phyloP scores from a whole-genome alignment of 140 eudicot species.

The Cichorium intybus region DNA sequence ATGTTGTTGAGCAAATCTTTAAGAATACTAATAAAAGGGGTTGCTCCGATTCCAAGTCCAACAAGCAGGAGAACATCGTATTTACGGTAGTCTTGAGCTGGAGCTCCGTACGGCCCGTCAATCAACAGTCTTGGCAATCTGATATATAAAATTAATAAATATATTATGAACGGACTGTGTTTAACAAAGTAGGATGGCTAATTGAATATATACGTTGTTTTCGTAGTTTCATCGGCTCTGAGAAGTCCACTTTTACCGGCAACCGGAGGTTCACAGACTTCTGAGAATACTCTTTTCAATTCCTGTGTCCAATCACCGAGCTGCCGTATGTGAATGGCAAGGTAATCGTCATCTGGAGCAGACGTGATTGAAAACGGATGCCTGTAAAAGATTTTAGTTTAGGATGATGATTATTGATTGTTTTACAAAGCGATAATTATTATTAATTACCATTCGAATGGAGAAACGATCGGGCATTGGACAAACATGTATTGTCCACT shows the following conservation, averaged over 20 bases:
- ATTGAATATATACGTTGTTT: slow-evolving; percentile 33
- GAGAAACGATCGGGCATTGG: slow-evolving; percentile 94
- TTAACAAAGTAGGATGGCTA: neutral
- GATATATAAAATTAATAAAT: slow-evolving; percentile 26
- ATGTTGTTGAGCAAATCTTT: slow-evolving; percentile 90
- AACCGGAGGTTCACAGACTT: slow-evolving; percentile 80
- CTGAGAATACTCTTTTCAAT: slow-evolving; percentile 72
- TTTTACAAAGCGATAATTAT: too few species aligned
- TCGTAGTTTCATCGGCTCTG: slow-evolving; percentile 91
- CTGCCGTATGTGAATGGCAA: slow-evolving; percentile 85
- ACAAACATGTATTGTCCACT: slow-evolving; percentile 99
- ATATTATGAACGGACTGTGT: neutral
- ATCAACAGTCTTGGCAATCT: slow-evolving; percentile 89
- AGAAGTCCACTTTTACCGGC: slow-evolving; percentile 90
- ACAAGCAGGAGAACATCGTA: slow-evolving; percentile 92
- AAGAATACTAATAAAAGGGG: slow-evolving; percentile 91
- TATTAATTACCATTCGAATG: slow-evolving; percentile 73
- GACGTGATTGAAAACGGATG: slow-evolving; percentile 98
- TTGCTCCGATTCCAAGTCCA: slow-evolving; percentile 99
- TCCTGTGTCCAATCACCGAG: slow-evolving; percentile 98
- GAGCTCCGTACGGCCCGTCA: slow-evolving; percentile 99
- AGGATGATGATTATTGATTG: neutral
- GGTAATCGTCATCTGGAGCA: slow-evolving; percentile 90
- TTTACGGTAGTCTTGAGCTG: slow-evolving; percentile 93
- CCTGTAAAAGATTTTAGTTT: slow-evolving; percentile 36